These are phyloP conservation scores for Penicillium brevicompactum DNA, from an alignment of 2,329 filamentous ascomycete genomes.

Conservation along the genomic window DNA sequence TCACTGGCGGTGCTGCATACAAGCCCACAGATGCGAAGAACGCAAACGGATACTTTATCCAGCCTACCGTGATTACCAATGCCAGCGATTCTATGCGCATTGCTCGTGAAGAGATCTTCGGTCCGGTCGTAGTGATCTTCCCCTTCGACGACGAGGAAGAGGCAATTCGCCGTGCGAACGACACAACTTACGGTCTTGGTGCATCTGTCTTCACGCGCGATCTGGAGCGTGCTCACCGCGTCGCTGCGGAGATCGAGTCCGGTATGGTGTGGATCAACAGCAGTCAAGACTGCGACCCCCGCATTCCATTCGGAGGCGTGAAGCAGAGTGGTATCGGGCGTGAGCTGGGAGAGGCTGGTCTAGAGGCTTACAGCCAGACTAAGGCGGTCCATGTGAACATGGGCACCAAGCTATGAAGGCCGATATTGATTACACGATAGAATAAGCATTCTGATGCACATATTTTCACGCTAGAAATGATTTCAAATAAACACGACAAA, in stretches of 20 bases:
- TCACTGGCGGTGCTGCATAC: constrained; percentile 40
- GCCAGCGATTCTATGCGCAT: constrained; percentile 41
- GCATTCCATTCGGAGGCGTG: constrained; percentile 47
- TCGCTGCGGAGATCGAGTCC: constrained; percentile 46
- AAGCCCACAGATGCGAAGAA: constrained; percentile 32
- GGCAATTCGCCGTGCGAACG: constrained; percentile 41
- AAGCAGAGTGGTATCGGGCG: constrained; percentile 55
- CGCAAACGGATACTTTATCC: constrained; percentile 44
- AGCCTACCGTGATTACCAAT: constrained; percentile 42
- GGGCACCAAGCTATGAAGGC: constrained; percentile 33
- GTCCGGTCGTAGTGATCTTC: constrained; percentile 45
- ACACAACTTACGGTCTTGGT: constrained; percentile 46
- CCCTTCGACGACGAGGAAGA: constrained; percentile 45
- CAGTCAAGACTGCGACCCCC: constrained; percentile 44
- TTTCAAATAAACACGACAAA: background rate
- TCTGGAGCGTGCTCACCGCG: constrained; percentile 44
- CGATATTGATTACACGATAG: background rate
- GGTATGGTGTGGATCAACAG: constrained; percentile 53
- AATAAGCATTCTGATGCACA: background rate
- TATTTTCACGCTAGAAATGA: background rate
- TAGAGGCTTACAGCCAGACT: constrained; percentile 43
- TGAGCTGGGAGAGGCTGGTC: constrained; percentile 47
- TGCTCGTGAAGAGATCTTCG: constrained; percentile 47
- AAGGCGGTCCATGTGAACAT: constrained; percentile 47
- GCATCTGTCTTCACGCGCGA: constrained; percentile 47